A percentile compares a stretch with the other conserved stretches of the same genome.
phyloP scores from a whole-genome alignment of 768 basidiomycete species.

The Peribolospora kevripleyi region DNA sequence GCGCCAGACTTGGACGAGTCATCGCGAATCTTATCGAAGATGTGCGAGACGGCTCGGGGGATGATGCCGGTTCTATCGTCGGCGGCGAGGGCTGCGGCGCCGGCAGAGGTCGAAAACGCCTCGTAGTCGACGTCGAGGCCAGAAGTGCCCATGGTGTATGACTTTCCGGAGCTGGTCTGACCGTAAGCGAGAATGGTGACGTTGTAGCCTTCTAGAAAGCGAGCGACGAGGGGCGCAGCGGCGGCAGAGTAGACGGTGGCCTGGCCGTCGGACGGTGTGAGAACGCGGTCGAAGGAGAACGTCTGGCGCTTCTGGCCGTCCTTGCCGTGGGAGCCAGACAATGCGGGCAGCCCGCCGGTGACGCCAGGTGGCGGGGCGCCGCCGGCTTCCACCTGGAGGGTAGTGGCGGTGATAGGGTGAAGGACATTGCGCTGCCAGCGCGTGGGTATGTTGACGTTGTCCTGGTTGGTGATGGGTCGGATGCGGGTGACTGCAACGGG shows the following conservation, averaged over 20 bases:
- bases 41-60: conserved; percentile 69
- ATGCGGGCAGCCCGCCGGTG: conserved; percentile 25
- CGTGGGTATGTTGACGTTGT: conserved; percentile 56
- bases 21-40: conserved; percentile 60
- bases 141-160: conserved; percentile 89
- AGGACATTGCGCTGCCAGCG: conserved; percentile 82
- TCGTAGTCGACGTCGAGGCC: conserved; percentile 59
- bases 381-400: conserved; percentile 59
- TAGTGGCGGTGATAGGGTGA: conserved; percentile 42
- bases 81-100: background rate
- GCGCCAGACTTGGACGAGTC: conserved; percentile 23
- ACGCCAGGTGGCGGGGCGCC: conserved; percentile 15
- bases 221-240: conserved; percentile 56
- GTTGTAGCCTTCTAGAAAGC: conserved; percentile 84
- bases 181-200: conserved; percentile 96
- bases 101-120: background rate
- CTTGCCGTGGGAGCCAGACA: conserved; percentile 24
- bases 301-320: conserved; percentile 38
- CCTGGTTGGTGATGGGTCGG: conserved; percentile 62
- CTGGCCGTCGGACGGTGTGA: conserved; percentile 62
- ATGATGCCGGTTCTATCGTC: conserved; percentile 43
- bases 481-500: conserved; percentile 49
- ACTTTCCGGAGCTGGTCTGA: conserved; percentile 90
- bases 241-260: conserved; percentile 63
- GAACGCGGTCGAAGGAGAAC: conserved; percentile 87